Base-by-base conservation (phyloP, 345 rosid genomes). In the Citrus medica region DNA sequence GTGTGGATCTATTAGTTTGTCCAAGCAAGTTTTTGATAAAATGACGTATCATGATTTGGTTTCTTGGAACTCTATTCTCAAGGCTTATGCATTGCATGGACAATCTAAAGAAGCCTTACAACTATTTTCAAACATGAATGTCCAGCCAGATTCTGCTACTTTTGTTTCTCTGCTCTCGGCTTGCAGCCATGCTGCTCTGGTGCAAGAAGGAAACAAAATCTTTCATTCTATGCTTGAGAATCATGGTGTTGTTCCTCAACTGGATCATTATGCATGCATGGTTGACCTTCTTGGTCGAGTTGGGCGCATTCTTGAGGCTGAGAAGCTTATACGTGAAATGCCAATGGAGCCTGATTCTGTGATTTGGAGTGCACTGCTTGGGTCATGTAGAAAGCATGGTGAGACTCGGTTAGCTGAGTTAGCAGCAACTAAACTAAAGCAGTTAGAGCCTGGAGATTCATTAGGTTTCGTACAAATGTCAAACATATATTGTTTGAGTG, bases 1-100 rank as follows among this genome's bases (percentile, higher is more conserved):
- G 80, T 95, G 90, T 79, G 96, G 98, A 69, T 89, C 88, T 72
- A 81, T 95, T 81, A 82, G 75, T 62, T 84, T 88, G 77, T 88
- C 95, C 68, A 81, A 83, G 83, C 89, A 88, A 72, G 97, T 90
- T 61, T 93, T 95, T 79, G 83, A 88, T 61, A 86, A 85, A 73
- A 91, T 93, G 92, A 84, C 58, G 25, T 82, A 62, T 8, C 88
- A 71, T 30, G 88, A 94, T 84, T 70, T 83, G 71, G 87, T 92
- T 75, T 93, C 98, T 1, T 94, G 98, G 98, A 94, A 93, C 81
- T 89, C 98, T 6, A 87, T 95, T 88, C 92, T 95, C 51, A 93
- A 93, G 88, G 95, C 94, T 8, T 90, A 87, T 83, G 88, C 97
- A 28, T 79, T 95, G 76, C 95, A 93, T 24, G 98, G 98, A 55